Base-by-base conservation (phyloP, 2,329 filamentous ascomycete species). In the Lachnellula occidentalis region DNA sequence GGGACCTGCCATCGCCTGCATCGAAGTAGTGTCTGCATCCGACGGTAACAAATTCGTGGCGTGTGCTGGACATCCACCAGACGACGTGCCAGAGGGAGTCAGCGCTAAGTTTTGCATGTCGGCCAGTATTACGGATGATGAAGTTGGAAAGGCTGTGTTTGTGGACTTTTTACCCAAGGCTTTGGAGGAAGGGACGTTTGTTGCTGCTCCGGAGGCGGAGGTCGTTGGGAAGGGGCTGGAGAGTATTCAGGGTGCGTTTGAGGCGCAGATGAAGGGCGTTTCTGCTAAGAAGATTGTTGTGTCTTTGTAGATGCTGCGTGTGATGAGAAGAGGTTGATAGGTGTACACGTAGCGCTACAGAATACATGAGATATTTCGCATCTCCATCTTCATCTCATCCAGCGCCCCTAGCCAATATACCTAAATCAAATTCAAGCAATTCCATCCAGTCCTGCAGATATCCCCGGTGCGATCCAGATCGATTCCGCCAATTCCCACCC, bases 181-280 rank as follows among this genome's bases (percentile, higher is more conserved):
- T 4, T 61, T 78, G 41, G 64, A 59, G 34, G 49, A 58, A 1
- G 70, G 70, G 1, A 58, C 51, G 2, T 73, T 70, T 56, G 60
- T 67, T 5, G 62, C 72, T 9, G 67, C 69, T 15, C 75, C 75
- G 1, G 62, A 70, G 27, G 66, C 73, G 2, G 39, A 66, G 34
- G 63, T 77, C 34, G 69, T 71, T 1, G 74, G 74, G 1, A 64
- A 71, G 5, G 75, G 75, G 5, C 54, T 78, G 24, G 73, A 72
- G 41, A 66, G 60, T 46, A 58, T 77, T 1, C 72, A 77, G 50
- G 67, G 64, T 7, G 75, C 66, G 1, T 48, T 76, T 24, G 71
- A 74, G 14, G 14, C 49, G 6, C 53, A 53, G 31, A 60, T 43
- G 37, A 48, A 53, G 27, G 59, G 59, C 0, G 53, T 61, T 15